Base-by-base conservation (phyloP, 202 grass and related monocot species). In the Bolboschoenoplectus hybrid region DNA sequence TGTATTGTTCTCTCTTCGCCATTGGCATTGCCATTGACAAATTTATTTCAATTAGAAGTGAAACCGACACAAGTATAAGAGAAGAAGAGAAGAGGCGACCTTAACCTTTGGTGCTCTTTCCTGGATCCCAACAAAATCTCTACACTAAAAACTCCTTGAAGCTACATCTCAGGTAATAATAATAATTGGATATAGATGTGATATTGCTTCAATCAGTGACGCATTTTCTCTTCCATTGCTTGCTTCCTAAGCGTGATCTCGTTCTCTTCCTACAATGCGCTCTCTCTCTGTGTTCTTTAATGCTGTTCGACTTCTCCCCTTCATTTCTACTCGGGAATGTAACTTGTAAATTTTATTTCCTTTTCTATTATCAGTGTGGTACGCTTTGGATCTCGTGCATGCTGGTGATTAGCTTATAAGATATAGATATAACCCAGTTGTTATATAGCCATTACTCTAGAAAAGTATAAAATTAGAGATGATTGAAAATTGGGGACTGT, bases 351-450 rank as follows among this genome's bases (percentile, higher is more conserved):
- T 40, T 79, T 17, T 55, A 14, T 76, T 38, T 26, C 26, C 0
- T 26, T 53, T 55, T 58, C 1, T 61, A 43, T 60, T 80, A 20
- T 44, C 7, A 14, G 76, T 17, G 76, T 58, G 36, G 17, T 41
- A 80, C 57, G 76, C 76, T 80, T 80, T 11, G 76, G 76, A 80
- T 80, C 76, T 80, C 14, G 76, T 61, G 76, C 38, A 19, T 61
- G 55, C 39, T 61, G 12, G 51, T 58, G 55, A 80, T 80, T 80
- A 61, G 53, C 16, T 80, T 80, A 80, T 62, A 62, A 62, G 17
- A 20, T 5, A 3, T 60, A 79, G 26, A 26, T 26, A 26, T 26
- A 26, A 80, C 53, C 50, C 49, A 78, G 53, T 80, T 61, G 20
- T 61, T n/a, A 26, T 26, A 26, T 9, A 55, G 55, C 1, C 55